These are phyloP conservation scores for Hypoxylon fuscum DNA, from an alignment of 495 filamentous ascomycete genomes.

Conservation along the genomic window DNA sequence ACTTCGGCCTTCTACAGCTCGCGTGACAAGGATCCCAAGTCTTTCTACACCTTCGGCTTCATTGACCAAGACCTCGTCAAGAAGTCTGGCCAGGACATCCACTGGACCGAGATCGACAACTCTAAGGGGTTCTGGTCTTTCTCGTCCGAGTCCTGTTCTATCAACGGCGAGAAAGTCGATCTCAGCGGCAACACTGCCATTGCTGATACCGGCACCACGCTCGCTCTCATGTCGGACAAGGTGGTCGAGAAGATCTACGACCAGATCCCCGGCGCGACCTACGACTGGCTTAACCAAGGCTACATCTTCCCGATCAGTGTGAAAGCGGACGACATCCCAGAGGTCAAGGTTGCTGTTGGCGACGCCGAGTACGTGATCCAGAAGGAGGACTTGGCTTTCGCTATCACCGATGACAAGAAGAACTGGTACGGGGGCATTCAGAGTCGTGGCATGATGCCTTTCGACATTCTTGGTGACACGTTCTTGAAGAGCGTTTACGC, in stretches of 20 bases:
- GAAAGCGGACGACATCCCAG: conserved; percentile 67
- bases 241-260: conserved; percentile 74
- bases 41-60: conserved; percentile 84
- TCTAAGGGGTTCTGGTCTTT: conserved; percentile 80
- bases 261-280: conserved; percentile 72
- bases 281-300: conserved; percentile 71
- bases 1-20: conserved; percentile 75
- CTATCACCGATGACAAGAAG: conserved; percentile 62
- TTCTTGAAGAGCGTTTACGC: conserved; percentile 82
- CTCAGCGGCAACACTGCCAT: conserved; percentile 77
- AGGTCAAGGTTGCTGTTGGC: conserved; percentile 74
- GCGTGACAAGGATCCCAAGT: conserved; percentile 65
- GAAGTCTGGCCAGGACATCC: conserved; percentile 62
- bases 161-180: conserved; percentile 67
- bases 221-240: conserved; percentile 73
- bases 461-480: conserved; percentile 79
- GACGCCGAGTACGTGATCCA: conserved; percentile 71
- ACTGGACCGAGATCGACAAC: conserved; percentile 73
- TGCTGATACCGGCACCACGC: conserved; percentile 80
- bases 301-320: conserved; percentile 70
- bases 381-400: conserved; percentile 76
- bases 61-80: conserved; percentile 73
- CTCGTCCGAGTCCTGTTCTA: conserved; percentile 64
- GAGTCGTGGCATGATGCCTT: conserved; percentile 68
- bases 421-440: conserved; percentile 80